A percentile compares a stretch with the other conserved stretches of the same genome.
Conservation (phyloP, 768 basidiomycete genomes). For the Sarcomyxa edulis region DNA sequence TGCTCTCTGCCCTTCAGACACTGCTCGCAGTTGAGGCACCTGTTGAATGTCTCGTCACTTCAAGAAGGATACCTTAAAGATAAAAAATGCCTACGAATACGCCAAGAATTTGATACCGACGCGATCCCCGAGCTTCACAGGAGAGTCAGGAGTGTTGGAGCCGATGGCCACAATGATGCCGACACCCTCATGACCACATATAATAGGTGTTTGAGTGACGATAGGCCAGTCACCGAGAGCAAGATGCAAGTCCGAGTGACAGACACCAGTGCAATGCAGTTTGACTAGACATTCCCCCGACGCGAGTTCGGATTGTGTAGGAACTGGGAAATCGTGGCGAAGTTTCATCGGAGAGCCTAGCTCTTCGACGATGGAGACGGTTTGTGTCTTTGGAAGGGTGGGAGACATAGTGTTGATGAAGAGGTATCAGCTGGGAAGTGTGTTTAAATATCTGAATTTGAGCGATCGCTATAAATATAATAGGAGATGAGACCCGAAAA, state of each 20-base stretch:
- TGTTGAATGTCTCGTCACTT: constrained; percentile 9
- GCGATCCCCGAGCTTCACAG: constrained; percentile 70
- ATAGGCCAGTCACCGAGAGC: constrained; percentile 79
- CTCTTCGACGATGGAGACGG: constrained; percentile 34
- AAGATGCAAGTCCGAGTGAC: constrained; percentile 81
- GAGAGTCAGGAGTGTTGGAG: constrained; percentile 47
- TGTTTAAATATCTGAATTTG: too few species aligned
- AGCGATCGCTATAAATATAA: too few species aligned
- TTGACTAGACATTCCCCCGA: constrained; percentile 76
- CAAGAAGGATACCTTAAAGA: background rate
- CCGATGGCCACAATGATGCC: constrained; percentile 80
- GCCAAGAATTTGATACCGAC: constrained; percentile 85
- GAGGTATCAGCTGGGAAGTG: too few species aligned
- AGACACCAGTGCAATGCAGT: constrained; percentile 73
- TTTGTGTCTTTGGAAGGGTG: constrained; percentile 34
- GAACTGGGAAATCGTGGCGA: constrained; percentile 48
- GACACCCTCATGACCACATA: constrained; percentile 85
- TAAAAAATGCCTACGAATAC: constrained; percentile 32
- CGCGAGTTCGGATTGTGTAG: constrained; percentile 44
- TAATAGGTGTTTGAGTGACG: constrained; percentile 52
- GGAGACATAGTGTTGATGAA: too few species aligned
- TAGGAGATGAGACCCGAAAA: too few species aligned
- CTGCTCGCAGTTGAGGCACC: constrained; percentile 68
- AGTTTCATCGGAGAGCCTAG: constrained; percentile 30
- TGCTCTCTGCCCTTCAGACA: constrained; percentile 75